Evolutionary conservation across 257 asterid species (phyloP).

Genomic region (Leptodermis oblonga): DNA sequence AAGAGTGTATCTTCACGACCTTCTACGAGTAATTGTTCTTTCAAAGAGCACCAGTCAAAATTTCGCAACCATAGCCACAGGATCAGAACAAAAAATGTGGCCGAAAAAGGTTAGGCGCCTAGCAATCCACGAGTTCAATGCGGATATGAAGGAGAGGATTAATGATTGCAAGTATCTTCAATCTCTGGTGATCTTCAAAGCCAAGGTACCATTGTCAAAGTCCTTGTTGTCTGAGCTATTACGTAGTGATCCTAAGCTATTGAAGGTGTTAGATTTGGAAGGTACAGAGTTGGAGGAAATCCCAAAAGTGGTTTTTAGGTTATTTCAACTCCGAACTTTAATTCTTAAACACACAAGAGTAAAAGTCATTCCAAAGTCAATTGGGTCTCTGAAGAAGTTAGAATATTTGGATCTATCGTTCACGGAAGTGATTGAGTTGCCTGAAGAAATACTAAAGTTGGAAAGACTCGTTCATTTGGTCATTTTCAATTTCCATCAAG

Average conservation of each 20-base stretch:
- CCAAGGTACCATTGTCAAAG: neutral
- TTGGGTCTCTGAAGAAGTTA: slow-evolving; percentile 3
- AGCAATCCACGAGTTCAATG: neutral
- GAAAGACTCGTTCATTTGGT: slow-evolving; percentile 6
- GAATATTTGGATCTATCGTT: slow-evolving; percentile 2
- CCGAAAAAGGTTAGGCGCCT: too few species aligned
- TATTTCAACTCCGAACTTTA: slow-evolving; percentile 5
- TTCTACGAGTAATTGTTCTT: slow-evolving; percentile 7
- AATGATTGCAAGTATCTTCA: slow-evolving; percentile 11
- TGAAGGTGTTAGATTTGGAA: slow-evolving; percentile 10
- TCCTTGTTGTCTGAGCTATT: too few species aligned
- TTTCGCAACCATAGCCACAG: neutral
- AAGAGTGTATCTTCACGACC: slow-evolving; percentile 21
- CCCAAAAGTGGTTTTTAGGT: slow-evolving; percentile 12
- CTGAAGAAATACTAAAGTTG: slow-evolving; percentile 14
- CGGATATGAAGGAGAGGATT: neutral
- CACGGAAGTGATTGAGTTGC: slow-evolving; percentile 11
- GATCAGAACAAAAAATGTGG: neutral
- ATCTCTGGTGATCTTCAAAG: slow-evolving; percentile 12
- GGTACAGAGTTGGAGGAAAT: slow-evolving; percentile 1
- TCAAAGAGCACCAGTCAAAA: neutral
- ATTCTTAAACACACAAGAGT: too few species aligned
- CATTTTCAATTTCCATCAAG: neutral
- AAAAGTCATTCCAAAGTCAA: too few species aligned
- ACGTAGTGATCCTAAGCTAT: too few species aligned